These are phyloP conservation scores for Castanea mollissima DNA, from an alignment of 306 rosid genomes.

Conservation along the genomic window DNA sequence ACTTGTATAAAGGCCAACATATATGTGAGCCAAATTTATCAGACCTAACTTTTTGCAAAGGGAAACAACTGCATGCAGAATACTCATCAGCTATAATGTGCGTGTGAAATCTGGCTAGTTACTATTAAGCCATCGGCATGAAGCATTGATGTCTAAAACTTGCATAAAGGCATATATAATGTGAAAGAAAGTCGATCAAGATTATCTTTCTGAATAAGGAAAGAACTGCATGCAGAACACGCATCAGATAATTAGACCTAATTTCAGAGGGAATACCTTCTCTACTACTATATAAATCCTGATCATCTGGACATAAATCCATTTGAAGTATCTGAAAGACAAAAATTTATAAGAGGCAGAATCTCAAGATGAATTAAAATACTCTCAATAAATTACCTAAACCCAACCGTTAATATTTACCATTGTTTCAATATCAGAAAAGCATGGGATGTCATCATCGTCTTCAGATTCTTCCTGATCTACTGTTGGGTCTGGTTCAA, in stretches of 20 bases:
- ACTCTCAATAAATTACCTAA: not conserved
- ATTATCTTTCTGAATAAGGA: slow-evolving; percentile 3
- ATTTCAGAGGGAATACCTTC: slow-evolving; percentile 57
- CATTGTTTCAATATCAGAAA: slow-evolving; percentile 73
- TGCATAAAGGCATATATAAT: not conserved
- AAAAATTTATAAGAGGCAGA: slow-evolving; percentile 24
- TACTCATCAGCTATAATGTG: not conserved
- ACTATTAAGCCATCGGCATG: not conserved
- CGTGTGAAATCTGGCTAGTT: not conserved
- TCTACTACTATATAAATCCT: slow-evolving; percentile 41
- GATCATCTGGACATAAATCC: slow-evolving; percentile 71
- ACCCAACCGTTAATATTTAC: slow-evolving; percentile 32
- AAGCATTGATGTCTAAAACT: not conserved
- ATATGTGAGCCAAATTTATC: not conserved
- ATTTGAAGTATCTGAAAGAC: slow-evolving; percentile 77
- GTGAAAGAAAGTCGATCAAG: not conserved
- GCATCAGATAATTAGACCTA: slow-evolving; percentile 8
- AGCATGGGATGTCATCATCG: slow-evolving; percentile 46
- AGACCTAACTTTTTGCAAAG: not conserved
- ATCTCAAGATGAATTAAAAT: slow-evolving; percentile 5
- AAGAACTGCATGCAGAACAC: slow-evolving; percentile 20
- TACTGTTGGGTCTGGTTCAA: slow-evolving; percentile 30
- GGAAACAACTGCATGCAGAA: slow-evolving; percentile 19
- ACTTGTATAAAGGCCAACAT: not conserved
- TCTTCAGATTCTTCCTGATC: slow-evolving; percentile 42